Conservation (phyloP, 2,329 filamentous ascomycete species). For the Neofusicoccum parvum region DNA sequence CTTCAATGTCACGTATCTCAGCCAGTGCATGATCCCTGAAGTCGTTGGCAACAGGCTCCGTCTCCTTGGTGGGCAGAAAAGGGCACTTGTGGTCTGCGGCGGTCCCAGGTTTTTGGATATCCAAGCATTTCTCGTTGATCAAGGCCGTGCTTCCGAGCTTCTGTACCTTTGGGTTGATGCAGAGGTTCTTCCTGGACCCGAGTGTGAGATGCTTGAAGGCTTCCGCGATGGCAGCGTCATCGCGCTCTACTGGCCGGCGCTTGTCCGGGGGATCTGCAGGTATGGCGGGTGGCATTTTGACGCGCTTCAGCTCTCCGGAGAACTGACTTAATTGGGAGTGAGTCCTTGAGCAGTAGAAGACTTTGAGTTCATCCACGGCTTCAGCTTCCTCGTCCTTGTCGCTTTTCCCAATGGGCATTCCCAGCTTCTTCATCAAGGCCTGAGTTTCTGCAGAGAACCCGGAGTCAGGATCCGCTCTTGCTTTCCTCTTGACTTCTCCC, state of each 20-base stretch:
- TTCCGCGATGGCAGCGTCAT: conserved; percentile 50
- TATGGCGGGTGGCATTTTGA: conserved; percentile 74
- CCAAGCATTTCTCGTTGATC: conserved; percentile 91
- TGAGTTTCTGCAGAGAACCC: conserved; percentile 75
- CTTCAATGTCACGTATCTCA: conserved; percentile 89
- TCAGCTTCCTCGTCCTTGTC: conserved; percentile 51
- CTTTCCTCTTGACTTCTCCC: conserved; percentile 25
- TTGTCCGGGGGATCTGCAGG: conserved; percentile 43
- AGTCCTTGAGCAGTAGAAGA: conserved; percentile 90
- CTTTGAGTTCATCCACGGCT: conserved; percentile 70
- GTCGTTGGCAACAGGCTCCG: conserved; percentile 69
- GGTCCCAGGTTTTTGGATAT: conserved; percentile 74
- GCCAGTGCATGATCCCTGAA: conserved; percentile 87
- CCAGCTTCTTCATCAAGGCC: conserved; percentile 67
- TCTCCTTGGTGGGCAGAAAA: conserved; percentile 78
- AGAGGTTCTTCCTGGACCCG: conserved; percentile 83
- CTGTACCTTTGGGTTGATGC: conserved; percentile 83
- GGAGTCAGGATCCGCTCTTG: conserved; percentile 33
- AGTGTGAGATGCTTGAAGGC: conserved; percentile 78
- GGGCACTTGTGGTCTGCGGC: conserved; percentile 69
- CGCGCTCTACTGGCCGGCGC: background rate
- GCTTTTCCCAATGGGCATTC: conserved; percentile 35
- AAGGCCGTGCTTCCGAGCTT: conserved; percentile 70
- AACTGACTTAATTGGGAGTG: conserved; percentile 93
- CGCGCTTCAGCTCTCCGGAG: conserved; percentile 76